phyloP scores from a whole-genome alignment of 495 filamentous ascomycete species.

The Aspergillus conjunctus region DNA sequence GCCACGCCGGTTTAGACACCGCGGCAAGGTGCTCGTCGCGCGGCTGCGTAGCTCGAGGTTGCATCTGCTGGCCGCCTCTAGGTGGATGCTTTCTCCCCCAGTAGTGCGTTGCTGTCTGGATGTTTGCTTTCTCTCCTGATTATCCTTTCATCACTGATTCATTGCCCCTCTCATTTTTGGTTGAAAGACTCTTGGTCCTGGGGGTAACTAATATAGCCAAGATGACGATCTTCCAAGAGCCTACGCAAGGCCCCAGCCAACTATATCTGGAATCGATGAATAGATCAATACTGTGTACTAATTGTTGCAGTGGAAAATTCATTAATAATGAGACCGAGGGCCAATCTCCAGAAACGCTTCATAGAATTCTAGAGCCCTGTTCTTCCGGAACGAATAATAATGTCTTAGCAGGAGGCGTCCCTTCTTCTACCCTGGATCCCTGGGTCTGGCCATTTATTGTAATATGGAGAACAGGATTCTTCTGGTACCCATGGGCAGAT shows the following conservation, averaged over 20 bases:
- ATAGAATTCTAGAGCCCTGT: slow-evolving; percentile 1
- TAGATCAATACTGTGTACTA: not conserved
- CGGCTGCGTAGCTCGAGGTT: slow-evolving; percentile 18
- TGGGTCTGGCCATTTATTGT: slow-evolving; percentile 21
- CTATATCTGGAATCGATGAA: slow-evolving; percentile 15
- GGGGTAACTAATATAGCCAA: slow-evolving; percentile 3
- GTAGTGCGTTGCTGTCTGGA: not conserved
- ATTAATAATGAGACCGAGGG: slow-evolving; percentile 4
- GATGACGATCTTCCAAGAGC: slow-evolving; percentile 15
- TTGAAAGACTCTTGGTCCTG: not conserved
- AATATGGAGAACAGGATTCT: not conserved
- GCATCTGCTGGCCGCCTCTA: slow-evolving; percentile 17
- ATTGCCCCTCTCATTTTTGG: not conserved
- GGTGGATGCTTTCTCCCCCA: slow-evolving; percentile 4
- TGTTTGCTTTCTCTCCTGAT: not conserved
- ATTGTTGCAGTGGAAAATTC: not conserved
- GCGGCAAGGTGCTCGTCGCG: no score
- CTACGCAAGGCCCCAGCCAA: slow-evolving; percentile 11
- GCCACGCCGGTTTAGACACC: slow-evolving; percentile 17
- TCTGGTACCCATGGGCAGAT: slow-evolving; percentile 10
- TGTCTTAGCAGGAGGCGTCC: not conserved
- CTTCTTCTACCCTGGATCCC: slow-evolving; percentile 19
- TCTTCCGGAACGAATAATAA: slow-evolving; percentile 2
- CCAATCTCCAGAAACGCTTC: slow-evolving; percentile 1
- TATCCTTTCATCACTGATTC: no score